These are phyloP conservation scores for Mytilinidion resinicola DNA, from an alignment of 495 filamentous ascomycete genomes.

Conservation along the genomic window DNA sequence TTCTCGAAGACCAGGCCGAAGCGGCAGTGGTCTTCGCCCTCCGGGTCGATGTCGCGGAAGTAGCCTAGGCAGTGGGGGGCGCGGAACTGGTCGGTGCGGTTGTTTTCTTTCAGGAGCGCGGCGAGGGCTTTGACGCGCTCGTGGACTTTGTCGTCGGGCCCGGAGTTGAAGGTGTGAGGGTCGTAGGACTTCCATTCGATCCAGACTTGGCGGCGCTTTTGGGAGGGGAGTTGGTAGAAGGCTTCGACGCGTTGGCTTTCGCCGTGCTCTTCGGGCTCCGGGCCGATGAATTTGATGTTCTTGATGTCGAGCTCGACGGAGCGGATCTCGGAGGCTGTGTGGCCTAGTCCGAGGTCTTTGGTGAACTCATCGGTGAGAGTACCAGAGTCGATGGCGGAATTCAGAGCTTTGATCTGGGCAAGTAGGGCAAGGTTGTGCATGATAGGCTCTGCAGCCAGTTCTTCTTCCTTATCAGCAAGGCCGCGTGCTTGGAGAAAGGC, in stretches of 20 bases:
- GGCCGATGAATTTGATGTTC: constrained; percentile 18
- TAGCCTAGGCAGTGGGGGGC: constrained; percentile 36
- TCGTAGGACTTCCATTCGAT: constrained; percentile 31
- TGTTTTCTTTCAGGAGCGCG: constrained; percentile 26
- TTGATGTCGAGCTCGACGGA: constrained; percentile 17
- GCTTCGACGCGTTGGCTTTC: constrained; percentile 26
- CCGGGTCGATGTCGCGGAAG: constrained; percentile 28
- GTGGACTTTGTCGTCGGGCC: constrained; percentile 19
- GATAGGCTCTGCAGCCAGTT: not conserved
- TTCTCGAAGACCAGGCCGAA: constrained; percentile 38
- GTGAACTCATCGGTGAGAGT: constrained; percentile 25
- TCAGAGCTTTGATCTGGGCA: constrained; percentile 28
- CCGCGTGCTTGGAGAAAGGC: constrained; percentile 19
- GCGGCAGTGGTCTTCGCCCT: constrained; percentile 27
- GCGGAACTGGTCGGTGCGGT: constrained; percentile 31
- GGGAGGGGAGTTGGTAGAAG: constrained; percentile 15
- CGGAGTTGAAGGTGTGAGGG: constrained; percentile 14
- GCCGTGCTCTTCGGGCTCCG: constrained; percentile 12
- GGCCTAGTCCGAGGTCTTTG: constrained; percentile 6
- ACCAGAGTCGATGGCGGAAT: constrained; percentile 20
- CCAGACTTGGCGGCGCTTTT: constrained; percentile 22
- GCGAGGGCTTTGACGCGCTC: constrained; percentile 27
- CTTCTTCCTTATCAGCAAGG: constrained; percentile 16
- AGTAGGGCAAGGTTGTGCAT: constrained; percentile 23
- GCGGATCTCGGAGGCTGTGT: constrained; percentile 20